Percentiles rank a stretch among this genome's conserved stretches.
Evolutionary conservation across 2,329 filamentous ascomycete species (phyloP).

Genomic region (Rhynchosporium secalis): DNA sequence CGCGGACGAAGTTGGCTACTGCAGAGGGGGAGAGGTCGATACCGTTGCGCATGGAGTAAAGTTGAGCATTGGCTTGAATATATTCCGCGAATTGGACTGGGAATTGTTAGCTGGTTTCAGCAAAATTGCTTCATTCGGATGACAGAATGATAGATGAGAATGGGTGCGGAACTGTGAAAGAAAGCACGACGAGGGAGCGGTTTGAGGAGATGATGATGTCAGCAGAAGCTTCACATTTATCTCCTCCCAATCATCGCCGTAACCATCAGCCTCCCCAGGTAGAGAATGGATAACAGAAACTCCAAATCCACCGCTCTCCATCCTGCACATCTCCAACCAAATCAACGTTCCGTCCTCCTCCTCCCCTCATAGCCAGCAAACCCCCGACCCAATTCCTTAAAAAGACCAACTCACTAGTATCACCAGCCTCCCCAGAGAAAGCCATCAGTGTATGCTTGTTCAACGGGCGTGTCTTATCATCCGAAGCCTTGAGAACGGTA

Average conservation of each 20-base stretch:
- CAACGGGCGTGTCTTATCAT: slow-evolving; percentile 92
- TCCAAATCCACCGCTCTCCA: no score
- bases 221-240: neutral
- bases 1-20: slow-evolving; percentile 89
- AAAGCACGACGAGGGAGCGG: neutral
- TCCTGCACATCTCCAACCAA: no score
- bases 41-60: slow-evolving; percentile 98
- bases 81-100: slow-evolving; percentile 98
- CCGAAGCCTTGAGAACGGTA: slow-evolving; percentile 89
- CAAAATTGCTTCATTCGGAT: neutral
- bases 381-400: neutral
- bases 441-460: slow-evolving; percentile 96
- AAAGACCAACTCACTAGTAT: slow-evolving; percentile 66
- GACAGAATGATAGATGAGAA: neutral
- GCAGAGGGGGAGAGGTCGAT: slow-evolving; percentile 87
- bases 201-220: neutral
- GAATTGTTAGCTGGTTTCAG: slow-evolving; percentile 18
- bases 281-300: no score
- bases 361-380: neutral
- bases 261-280: no score
- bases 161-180: neutral
- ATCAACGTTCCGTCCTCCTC: neutral
- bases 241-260: neutral
- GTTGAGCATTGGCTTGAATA: slow-evolving; percentile 96
- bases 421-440: slow-evolving; percentile 92